Base-by-base conservation (phyloP, 495 filamentous ascomycete genomes). In the Daldinia caldariorum region DNA sequence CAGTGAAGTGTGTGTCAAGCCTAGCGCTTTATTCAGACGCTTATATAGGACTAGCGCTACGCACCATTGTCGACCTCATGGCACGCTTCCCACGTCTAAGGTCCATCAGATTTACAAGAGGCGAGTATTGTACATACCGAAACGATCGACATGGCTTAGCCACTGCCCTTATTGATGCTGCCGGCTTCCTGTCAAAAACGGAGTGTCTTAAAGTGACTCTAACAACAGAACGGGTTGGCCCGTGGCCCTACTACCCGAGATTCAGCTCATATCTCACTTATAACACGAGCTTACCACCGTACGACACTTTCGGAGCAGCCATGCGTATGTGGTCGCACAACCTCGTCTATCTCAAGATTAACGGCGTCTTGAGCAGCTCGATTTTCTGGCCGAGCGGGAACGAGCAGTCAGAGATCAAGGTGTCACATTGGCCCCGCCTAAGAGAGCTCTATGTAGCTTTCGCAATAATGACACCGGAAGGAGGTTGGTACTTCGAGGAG, bases 371-470 rank as follows among this genome's bases (percentile, higher is more conserved):
- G 1, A 55, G 53, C 32, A 14, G 20, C 2, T 59, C 55, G 9
- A 22, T 66, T 14, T 66, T 65, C 53, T 58, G 53, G 62, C 62
- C 51, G 18, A 12, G 32, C 2, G 3, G 22, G 10, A 14, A n/a
- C 9, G 53, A 65, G 10, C 10, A 6, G 29, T 1, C 7, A 4
- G 14, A 4, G 13, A 65, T 16, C 6, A 9, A 31, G 12, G 9
- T 2, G 0, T 39, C 18, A 2, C 43, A 6, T 8, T 65, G 54
- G 54, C 31, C 41, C 18, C 9, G 41, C 13, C 41, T 65, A 43
- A 50, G 1, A 20, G 45, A 18, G 2, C 39, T 58, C 6, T 14
- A 51, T 31, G 32, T 1, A 22, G 4, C 0, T 14, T 14, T 65
- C 0, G 31, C 6, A 39, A 0, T 32, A 13, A 13, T 3, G 41